Evolutionary conservation across 2,329 filamentous ascomycete species (phyloP), one percentile per base, ranked within the genome.

Genomic region (Lasiodiplodia theobromae): DNA sequence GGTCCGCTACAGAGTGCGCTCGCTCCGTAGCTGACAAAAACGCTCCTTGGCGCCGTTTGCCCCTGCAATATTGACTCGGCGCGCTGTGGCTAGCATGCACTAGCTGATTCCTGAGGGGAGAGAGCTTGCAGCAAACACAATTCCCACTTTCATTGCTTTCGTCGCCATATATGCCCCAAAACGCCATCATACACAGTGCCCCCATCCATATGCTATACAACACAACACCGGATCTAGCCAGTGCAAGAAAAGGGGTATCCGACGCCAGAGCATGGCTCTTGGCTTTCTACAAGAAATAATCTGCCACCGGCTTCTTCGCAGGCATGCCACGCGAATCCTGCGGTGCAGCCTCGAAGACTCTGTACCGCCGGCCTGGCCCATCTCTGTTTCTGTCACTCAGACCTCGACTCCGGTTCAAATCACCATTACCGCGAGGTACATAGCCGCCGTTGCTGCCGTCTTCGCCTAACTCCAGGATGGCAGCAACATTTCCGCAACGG

Each of bases 251-350:
- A 25, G 60, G 60, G 60, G 60, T 64, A 64, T 64, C 28, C 60
- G 44, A 38, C 28, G 60, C 60, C 31, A 47, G 47, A 52, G 44
- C 28, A 23, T 37, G 5, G 25, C 21, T 51, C 63, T 44, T 38
- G 40, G 51, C 63, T 62, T 23, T 64, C 52, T 75, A 85, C 81
- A 99, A 84, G 80, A 99, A 99, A 84, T 98, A 99, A 82, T 98
- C 95, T 16, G 94, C 94, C 66, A 97, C 93, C 3, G 96, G 96
- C 81, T 98, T 98, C 87, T 99, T 99, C 3, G 96, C 96, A 69
- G 96, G 96, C 96, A 99, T 99, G 4, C 96, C 96, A 74, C 96
- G 87, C 1, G 92, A 94, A 79, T 98, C 96, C 82, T 99, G 96
- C 65, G 96, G 94, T 66, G 96, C 96, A 0, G 96, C 96, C 76